A percentile compares a stretch with the other conserved stretches of the same genome.
phyloP scores from a whole-genome alignment of 2,329 filamentous ascomycete genomes.

The Chlorencoelia australis region DNA sequence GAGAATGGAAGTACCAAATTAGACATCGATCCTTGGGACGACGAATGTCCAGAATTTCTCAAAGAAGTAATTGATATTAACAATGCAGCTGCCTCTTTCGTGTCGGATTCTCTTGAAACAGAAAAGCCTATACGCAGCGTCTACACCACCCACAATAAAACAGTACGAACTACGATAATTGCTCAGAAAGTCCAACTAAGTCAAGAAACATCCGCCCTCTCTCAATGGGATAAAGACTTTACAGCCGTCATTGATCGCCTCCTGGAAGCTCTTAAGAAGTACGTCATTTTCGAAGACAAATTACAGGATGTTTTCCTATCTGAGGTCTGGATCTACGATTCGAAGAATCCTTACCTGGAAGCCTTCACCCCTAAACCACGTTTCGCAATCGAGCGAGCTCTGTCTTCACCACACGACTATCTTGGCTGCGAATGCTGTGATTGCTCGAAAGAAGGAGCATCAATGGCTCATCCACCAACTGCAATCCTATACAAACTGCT shows the following conservation, averaged over 20 bases:
- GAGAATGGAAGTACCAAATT: conserved; percentile 16
- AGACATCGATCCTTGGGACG: conserved; percentile 23
- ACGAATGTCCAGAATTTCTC: conserved; percentile 17
- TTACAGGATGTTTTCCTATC: conserved; percentile 45
- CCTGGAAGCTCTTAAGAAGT: conserved; percentile 38
- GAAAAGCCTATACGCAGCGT: conserved; percentile 56
- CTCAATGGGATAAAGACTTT: conserved; percentile 60
- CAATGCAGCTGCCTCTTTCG: conserved; percentile 37
- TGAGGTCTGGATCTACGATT: conserved; percentile 69
- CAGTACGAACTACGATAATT: conserved; percentile 66
- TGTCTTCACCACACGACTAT: conserved; percentile 67
- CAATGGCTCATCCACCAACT: conserved; percentile 56
- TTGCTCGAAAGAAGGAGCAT: conserved; percentile 37
- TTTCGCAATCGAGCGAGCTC: conserved; percentile 58
- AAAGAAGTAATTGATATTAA: conserved; percentile 26
- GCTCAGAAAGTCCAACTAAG: conserved; percentile 74
- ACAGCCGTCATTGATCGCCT: conserved; percentile 53
- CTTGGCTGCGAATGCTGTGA: conserved; percentile 62
- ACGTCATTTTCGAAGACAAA: conserved; percentile 32
- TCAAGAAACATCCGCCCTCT: conserved; percentile 61
- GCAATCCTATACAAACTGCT: conserved; percentile 72
- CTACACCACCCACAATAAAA: conserved; percentile 61
- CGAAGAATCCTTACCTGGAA: conserved; percentile 56
- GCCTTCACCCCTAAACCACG: conserved; percentile 69
- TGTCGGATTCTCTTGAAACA: conserved; percentile 34